Percentiles rank a stretch among this genome's conserved stretches.
These are phyloP conservation scores for Atkinsonella texensis DNA, from an alignment of 2,329 filamentous ascomycete species.

Conservation along the genomic window DNA sequence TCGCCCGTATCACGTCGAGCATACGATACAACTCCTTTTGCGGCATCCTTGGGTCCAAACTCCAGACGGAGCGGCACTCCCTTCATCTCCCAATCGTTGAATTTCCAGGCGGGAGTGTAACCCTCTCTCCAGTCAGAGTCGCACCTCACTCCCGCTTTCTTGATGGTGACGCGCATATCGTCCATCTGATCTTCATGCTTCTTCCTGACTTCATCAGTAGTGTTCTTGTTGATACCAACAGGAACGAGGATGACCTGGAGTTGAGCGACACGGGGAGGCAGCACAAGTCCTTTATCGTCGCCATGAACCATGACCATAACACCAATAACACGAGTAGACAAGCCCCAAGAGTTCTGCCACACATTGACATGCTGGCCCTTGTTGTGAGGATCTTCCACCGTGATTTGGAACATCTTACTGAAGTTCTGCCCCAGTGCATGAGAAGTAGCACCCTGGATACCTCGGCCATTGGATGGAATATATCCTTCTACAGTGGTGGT, in stretches of 20 bases:
- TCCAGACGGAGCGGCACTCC: conserved; percentile 90
- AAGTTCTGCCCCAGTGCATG: conserved; percentile 97
- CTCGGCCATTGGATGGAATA: conserved; percentile 87
- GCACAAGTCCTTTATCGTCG: conserved; percentile 88
- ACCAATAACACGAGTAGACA: conserved; percentile 93
- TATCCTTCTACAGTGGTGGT: conserved; percentile 96
- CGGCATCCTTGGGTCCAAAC: conserved; percentile 89
- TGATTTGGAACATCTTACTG: conserved; percentile 98
- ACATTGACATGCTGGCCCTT: conserved; percentile 73
- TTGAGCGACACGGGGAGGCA: conserved; percentile 83
- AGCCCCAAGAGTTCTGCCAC: conserved; percentile 98
- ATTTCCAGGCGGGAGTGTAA: conserved; percentile 94
- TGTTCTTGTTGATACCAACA: conserved; percentile 86
- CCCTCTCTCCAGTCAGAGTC: conserved; percentile 79
- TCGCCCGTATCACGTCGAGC: conserved; percentile 79
- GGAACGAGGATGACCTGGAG: conserved; percentile 80
- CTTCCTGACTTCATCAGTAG: conserved; percentile 63
- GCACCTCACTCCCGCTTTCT: conserved; percentile 61
- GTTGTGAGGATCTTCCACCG: conserved; percentile 79
- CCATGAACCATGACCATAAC: conserved; percentile 99
- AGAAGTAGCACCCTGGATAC: conserved; percentile 92
- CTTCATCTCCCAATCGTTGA: conserved; percentile 97
- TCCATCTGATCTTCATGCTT: conserved; percentile 67
- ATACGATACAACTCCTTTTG: conserved; percentile 70
- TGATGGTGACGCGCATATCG: conserved; percentile 55